Conservation (phyloP, 208 protist species). For the Plasmodiophora brassicae region DNA sequence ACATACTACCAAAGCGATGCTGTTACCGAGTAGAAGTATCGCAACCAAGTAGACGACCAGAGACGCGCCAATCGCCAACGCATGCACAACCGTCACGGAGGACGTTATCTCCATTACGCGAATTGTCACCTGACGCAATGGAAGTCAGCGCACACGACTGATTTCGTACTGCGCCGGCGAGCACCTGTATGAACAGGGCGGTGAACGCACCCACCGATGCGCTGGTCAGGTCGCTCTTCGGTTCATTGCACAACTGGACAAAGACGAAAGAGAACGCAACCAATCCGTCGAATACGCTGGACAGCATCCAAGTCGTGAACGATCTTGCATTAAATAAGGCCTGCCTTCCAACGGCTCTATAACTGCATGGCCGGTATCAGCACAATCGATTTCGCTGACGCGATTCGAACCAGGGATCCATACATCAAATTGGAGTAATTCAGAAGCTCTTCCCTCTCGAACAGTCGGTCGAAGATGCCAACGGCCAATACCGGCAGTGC, state of each 20-base stretch:
- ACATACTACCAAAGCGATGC: too few species aligned
- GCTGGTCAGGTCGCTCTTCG: not conserved
- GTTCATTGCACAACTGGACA: too few species aligned
- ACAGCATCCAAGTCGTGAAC: not conserved
- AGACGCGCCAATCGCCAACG: too few species aligned
- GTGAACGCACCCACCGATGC: not conserved
- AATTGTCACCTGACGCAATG: too few species aligned
- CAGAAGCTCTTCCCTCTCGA: not conserved
- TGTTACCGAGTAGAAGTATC: too few species aligned
- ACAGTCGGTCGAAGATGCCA: not conserved
- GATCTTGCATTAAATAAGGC: not conserved
- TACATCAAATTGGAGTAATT: not conserved
- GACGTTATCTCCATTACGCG: too few species aligned
- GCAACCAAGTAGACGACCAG: too few species aligned
- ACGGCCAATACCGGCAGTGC: not conserved
- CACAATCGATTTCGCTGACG: not conserved
- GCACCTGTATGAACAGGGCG: not conserved
- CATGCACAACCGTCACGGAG: too few species aligned
- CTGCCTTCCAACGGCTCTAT: not conserved
- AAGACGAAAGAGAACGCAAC: not conserved
- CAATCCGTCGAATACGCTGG: not conserved
- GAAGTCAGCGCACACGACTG: too few species aligned
- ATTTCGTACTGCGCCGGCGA: too few species aligned
- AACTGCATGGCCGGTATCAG: not conserved
- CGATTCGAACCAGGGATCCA: not conserved